Evolutionary conservation across 495 filamentous ascomycete species (phyloP), one percentile per base, ranked within the genome.

Genomic region (Pseudevernia furfuracea): DNA sequence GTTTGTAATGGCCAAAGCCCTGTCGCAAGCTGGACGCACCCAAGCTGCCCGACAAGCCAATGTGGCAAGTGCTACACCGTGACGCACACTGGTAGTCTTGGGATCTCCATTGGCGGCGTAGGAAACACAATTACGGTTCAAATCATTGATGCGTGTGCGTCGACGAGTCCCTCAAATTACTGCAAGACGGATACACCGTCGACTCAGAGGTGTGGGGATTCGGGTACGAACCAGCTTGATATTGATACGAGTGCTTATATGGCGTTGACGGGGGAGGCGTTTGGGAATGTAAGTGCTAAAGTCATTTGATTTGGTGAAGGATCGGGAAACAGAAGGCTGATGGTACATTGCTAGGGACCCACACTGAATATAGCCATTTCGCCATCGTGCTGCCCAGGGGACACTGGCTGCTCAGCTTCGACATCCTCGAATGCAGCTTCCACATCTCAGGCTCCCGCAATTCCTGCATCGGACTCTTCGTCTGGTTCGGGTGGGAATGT

Each of bases 1-100:
- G 38, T 55, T 6, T 71, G 69, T 30, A 52, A 63, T 55, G 68
- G 65, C 11, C 64, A 70, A 62, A 59, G 39, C 41, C 65, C 68
- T 11, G 34, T 55, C 25, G 43, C 43, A 28, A 65, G 61, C 30
- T 70, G 68, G 43, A 7, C 23, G n/a, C 23, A 12, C n/a, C 69
- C 69, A 11, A 46, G 21, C n/a, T 69, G 68, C 28, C 64, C 68
- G n/a, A 60, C 39, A 36, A 63, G n/a, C 1, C 65, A 64, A 3
- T 71, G 69, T 56, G 69, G 69, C 19, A 57, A 30, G 8, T 71
- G 69, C 62, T 71, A 70, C 49, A 39, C 25, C 21, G 68, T 71
- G 21, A 71, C 69, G 48, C 70, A 67, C 34, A 34, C 61, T 41
- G 69, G 69, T 21, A 52, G 52, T 19, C 2, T 61, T 30, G 49